Percentiles rank a stretch among this genome's conserved stretches.
These are phyloP conservation scores for Seminavis robusta DNA, from an alignment of 108 stramenopile genomes.

Conservation along the genomic window DNA sequence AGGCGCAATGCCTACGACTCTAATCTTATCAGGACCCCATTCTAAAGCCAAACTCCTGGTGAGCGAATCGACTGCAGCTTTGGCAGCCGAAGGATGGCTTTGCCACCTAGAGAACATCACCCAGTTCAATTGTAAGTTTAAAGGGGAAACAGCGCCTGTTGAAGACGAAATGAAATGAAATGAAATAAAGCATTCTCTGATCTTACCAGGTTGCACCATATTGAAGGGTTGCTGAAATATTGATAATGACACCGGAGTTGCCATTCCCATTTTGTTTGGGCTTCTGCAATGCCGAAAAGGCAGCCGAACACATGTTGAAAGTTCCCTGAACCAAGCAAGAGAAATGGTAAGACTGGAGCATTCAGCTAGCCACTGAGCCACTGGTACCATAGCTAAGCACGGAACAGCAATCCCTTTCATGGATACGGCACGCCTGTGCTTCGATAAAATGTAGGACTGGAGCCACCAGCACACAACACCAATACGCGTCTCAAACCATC, in stretches of 20 bases:
- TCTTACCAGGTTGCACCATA: slow-evolving; percentile 7
- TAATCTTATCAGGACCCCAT: slow-evolving; percentile 85
- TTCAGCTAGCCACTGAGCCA: too few species aligned
- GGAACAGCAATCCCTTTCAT: too few species aligned
- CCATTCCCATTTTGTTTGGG: slow-evolving; percentile 14
- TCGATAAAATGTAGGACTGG: too few species aligned
- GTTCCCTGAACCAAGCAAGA: too few species aligned
- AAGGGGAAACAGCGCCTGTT: background rate
- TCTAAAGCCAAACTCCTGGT: slow-evolving; percentile 90
- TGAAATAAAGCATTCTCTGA: too few species aligned
- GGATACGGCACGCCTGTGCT: too few species aligned
- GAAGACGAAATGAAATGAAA: too few species aligned
- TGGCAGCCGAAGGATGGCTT: slow-evolving; percentile 90
- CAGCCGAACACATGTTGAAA: slow-evolving; percentile 88
- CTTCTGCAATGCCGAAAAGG: slow-evolving; percentile 58
- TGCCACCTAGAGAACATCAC: slow-evolving; percentile 90
- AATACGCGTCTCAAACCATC: too few species aligned
- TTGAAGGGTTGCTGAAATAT: slow-evolving; percentile 78
- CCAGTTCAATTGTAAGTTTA: slow-evolving; percentile 22
- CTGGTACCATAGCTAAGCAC: too few species aligned
- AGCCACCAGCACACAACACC: too few species aligned
- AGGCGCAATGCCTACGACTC: slow-evolving; percentile 93
- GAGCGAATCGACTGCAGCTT: slow-evolving; percentile 88
- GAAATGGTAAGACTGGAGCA: too few species aligned
- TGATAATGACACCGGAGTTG: slow-evolving; percentile 65